Conservation (phyloP, 2,329 filamentous ascomycete species). For the Paracoccidioides brasiliensis region DNA sequence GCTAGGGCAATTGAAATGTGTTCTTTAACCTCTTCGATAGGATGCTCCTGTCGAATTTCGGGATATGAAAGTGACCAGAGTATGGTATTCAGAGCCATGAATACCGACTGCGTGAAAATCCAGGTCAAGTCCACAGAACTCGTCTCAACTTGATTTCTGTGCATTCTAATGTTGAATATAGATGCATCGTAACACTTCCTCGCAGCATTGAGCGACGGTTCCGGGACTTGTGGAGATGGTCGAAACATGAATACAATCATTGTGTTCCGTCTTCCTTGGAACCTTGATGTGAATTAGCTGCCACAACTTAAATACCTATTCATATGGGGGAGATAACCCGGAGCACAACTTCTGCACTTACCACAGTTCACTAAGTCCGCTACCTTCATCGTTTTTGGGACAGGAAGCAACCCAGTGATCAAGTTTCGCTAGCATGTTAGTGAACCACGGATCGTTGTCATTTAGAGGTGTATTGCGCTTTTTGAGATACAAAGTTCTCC, state of each 20-base stretch:
- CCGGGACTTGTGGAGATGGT: constrained; percentile 82
- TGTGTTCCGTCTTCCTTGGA: constrained; percentile 60
- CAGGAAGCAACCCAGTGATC: constrained; percentile 65
- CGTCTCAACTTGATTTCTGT: constrained; percentile 64
- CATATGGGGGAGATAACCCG: constrained; percentile 6
- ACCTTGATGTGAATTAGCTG: constrained; percentile 32
- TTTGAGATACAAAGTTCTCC: constrained; percentile 72
- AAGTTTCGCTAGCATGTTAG: constrained; percentile 63
- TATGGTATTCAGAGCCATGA: constrained; percentile 82
- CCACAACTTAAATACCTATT: constrained; percentile 18
- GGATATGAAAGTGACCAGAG: constrained; percentile 85
- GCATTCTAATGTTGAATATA: constrained; percentile 66
- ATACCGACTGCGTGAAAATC: constrained; percentile 81
- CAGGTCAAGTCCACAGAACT: constrained; percentile 76
- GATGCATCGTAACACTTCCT: constrained; percentile 72
- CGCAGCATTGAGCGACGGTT: constrained; percentile 68
- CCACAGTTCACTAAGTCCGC: constrained; percentile 68
- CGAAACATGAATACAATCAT: constrained; percentile 81
- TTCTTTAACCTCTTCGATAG: constrained; percentile 60
- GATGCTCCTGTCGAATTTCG: constrained; percentile 61
- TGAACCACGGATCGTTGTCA: constrained; percentile 79
- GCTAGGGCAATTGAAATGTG: constrained; percentile 64
- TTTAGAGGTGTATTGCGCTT: constrained; percentile 63
- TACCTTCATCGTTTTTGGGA: constrained; percentile 56
- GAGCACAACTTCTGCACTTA: constrained; percentile 33